Conservation (phyloP, 1,139 yeast species). For the Blastobotrys malaysiensis region DNA sequence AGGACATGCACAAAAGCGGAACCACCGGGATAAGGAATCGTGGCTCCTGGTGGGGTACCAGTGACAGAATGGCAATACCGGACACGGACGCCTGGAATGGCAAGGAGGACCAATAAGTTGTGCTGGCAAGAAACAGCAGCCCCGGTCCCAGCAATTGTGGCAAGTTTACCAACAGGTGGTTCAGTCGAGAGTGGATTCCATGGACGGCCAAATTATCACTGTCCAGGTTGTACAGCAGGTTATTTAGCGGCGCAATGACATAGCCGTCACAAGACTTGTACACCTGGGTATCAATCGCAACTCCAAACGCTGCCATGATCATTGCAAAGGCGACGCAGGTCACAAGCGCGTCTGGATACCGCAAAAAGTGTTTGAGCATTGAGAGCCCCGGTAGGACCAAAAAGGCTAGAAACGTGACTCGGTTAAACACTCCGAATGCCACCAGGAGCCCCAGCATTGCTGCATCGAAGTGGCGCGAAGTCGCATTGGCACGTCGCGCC, state of each 20-base stretch:
- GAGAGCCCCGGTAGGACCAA: slow-evolving; percentile 49
- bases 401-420: slow-evolving; percentile 79
- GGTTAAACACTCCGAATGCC: slow-evolving; percentile 70
- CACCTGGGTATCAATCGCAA: slow-evolving; percentile 50
- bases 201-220: slow-evolving; percentile 60
- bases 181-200: slow-evolving; percentile 76
- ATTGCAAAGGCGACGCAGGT: slow-evolving; percentile 24
- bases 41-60: slow-evolving; percentile 86
- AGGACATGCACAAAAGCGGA: slow-evolving; percentile 64
- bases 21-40: slow-evolving; percentile 74
- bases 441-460: slow-evolving; percentile 48
- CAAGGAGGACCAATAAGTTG: slow-evolving; percentile 25
- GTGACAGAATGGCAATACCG: slow-evolving; percentile 56
- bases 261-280: slow-evolving; percentile 28
- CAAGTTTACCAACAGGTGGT: slow-evolving; percentile 66
- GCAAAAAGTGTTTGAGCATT: slow-evolving; percentile 25
- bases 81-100: slow-evolving; percentile 53
- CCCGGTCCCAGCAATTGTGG: slow-evolving; percentile 84
- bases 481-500: slow-evolving; percentile 20
- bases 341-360: slow-evolving; percentile 26
- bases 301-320: slow-evolving; percentile 37
- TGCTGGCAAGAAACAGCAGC: slow-evolving; percentile 40
- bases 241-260: slow-evolving; percentile 71
- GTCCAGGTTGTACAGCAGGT: slow-evolving; percentile 61
- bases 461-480: slow-evolving; percentile 31